Evolutionary conservation across 2,329 filamentous ascomycete species (phyloP), one percentile per base, ranked within the genome.

Genomic region (Pseudogymnoascus destructans): DNA sequence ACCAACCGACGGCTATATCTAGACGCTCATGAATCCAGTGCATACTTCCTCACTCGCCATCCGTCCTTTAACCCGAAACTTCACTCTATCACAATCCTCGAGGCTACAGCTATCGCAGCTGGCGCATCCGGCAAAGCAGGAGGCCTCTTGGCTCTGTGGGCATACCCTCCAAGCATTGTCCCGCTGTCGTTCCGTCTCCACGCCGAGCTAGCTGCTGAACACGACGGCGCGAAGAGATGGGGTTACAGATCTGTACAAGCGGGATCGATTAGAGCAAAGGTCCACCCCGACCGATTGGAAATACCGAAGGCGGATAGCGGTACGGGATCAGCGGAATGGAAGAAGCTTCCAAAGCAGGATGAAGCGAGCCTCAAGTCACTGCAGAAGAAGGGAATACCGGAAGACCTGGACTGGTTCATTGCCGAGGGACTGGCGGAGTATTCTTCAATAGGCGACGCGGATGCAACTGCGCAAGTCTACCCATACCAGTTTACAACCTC

Each of bases 81-180:
- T 59, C 88, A 95, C 70, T 82, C 76, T 52, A 84, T 96, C 65
- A 95, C 87, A 0, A 75, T 96, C 17, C 78, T 96, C 57, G 92
- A 97, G 74, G 90, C 91, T 2, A 84, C 83, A 0, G 78, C 83
- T 52, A 84, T 96, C 63, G 92, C 91, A 5, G 81, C 87, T 30
- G 91, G 88, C 27, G 90, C 92, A 54, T 95, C 89, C 8, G 92
- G 92, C 35, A 96, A 95, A 73, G 91, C 92, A 1, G 92, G 92
- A 17, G 92, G 92, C 1, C 77, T 97, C 6, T 77, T 97, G 25
- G 92, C 85, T 2, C 75, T 89, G 17, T 95, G 91, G 89, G 91
- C 91, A 0, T 95, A 95, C 67, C 91, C 91, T 0, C 77, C 75
- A 61, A 86, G 81, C 66, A 80, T 96, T 38, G 90, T 95, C 0